These are phyloP conservation scores for Bipolaris gigantea DNA, from an alignment of 2,329 filamentous ascomycete genomes.

Conservation along the genomic window DNA sequence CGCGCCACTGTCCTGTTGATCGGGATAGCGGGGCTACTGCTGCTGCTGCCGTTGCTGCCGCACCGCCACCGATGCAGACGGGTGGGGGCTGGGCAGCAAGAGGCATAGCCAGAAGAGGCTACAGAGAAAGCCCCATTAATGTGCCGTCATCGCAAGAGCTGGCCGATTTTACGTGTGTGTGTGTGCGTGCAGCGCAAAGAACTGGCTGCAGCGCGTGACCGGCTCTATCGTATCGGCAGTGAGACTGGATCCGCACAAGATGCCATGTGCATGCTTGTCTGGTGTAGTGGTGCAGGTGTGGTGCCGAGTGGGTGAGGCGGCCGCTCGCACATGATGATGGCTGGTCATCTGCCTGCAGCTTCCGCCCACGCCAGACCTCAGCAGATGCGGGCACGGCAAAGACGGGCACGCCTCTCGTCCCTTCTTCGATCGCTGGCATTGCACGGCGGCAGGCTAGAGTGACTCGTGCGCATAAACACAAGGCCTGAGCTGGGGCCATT, in stretches of 20 bases:
- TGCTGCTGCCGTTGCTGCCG: background rate
- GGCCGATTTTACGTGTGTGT: no score
- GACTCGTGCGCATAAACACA: constrained; percentile 20
- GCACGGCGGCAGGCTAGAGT: constrained; percentile 16
- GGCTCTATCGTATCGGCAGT: constrained; percentile 12
- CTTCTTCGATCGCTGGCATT: constrained; percentile 2
- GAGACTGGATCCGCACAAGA: constrained; percentile 14
- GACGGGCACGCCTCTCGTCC: constrained; percentile 11
- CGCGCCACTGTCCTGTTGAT: no score
- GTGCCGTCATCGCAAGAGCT: no score
- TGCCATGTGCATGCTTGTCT: constrained; percentile 4
- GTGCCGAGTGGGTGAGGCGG: constrained; percentile 15
- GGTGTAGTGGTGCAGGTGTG: constrained; percentile 8
- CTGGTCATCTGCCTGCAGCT: constrained; percentile 33
- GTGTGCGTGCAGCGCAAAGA: background rate
- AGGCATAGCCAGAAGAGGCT: background rate
- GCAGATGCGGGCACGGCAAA: constrained; percentile 15
- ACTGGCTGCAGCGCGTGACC: constrained; percentile 2
- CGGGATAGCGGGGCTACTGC: background rate
- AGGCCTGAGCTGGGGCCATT: constrained; percentile 13
- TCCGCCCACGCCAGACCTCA: constrained; percentile 15
- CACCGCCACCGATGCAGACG: background rate
- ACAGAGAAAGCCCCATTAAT: background rate
- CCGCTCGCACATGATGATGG: constrained; percentile 5
- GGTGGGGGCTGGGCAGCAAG: background rate